These are phyloP conservation scores for Hylodesmum podocarpum DNA, from an alignment of 306 rosid species.

Conservation along the genomic window DNA sequence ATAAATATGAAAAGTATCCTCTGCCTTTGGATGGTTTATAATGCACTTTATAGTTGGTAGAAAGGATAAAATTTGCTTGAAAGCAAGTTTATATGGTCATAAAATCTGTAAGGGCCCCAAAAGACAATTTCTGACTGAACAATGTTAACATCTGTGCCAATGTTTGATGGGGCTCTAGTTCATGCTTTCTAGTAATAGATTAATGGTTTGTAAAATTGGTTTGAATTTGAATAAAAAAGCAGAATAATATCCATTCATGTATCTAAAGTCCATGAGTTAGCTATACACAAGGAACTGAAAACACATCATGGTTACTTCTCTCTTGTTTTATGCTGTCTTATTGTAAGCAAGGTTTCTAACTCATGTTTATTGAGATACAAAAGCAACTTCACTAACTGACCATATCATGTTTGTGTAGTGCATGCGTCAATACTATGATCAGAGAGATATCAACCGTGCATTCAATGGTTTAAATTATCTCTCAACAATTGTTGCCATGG, in stretches of 20 bases:
- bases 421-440: constrained; percentile 51
- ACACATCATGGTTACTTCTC: not conserved
- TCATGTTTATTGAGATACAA: not conserved
- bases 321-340: not conserved
- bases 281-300: not conserved
- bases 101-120: not conserved
- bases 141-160: not conserved
- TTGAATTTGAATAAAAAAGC: not conserved
- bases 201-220: not conserved
- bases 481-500: constrained; percentile 56
- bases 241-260: not conserved
- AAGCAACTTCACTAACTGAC: constrained; percentile 18
- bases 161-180: not conserved
- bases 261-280: not conserved
- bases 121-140: not conserved
- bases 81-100: not conserved
- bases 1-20: not conserved
- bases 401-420: constrained; percentile 42
- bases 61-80: not conserved
- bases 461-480: constrained; percentile 55
- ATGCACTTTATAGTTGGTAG: not conserved
- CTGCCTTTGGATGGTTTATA: constrained; percentile 1
- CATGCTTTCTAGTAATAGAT: not conserved
- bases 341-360: not conserved
- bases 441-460: constrained; percentile 39